These are phyloP conservation scores for Phytophthora vignae DNA, from an alignment of 352 stramenopile genomes.

Conservation along the genomic window DNA sequence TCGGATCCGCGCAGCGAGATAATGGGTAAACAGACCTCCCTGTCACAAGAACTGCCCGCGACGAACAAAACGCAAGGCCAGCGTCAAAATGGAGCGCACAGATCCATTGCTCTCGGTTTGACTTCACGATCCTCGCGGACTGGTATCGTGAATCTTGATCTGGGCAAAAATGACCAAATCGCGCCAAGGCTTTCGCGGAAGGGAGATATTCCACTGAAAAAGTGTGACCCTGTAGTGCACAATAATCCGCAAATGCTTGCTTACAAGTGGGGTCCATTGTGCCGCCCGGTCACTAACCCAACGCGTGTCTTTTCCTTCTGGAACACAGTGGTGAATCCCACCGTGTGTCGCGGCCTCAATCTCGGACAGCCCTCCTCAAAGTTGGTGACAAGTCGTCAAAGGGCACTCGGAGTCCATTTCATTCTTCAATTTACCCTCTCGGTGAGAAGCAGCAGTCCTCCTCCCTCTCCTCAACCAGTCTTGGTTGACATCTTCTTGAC, in stretches of 20 bases:
- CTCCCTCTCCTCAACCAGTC: conserved; percentile 6
- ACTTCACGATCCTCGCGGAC: not conserved
- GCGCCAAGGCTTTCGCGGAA: not conserved
- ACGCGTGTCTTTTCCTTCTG: conserved; percentile 15
- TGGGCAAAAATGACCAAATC: not conserved
- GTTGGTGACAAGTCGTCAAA: conserved; percentile 7
- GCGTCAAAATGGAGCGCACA: not conserved
- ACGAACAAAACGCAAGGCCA: conserved; percentile 10
- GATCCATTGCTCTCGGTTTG: not conserved
- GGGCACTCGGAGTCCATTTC: not conserved
- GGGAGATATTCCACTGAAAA: not conserved
- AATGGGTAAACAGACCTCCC: conserved; percentile 22
- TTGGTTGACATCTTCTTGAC: conserved; percentile 19
- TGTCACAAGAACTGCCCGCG: conserved; percentile 23
- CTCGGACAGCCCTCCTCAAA: conserved; percentile 1
- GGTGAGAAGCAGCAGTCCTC: conserved; percentile 12
- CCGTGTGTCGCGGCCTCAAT: conserved; percentile 6
- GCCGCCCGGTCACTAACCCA: conserved; percentile 15
- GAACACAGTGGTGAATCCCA: conserved; percentile 24
- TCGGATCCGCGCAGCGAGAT: not conserved
- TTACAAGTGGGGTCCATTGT: not conserved
- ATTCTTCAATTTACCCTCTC: conserved; percentile 33
- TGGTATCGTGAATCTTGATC: not conserved
- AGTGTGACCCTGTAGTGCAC: not conserved
- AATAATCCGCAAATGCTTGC: conserved; percentile 2